These are phyloP conservation scores for Colletotrichum graminicola DNA, from an alignment of 2,329 filamentous ascomycete species.

Conservation along the genomic window DNA sequence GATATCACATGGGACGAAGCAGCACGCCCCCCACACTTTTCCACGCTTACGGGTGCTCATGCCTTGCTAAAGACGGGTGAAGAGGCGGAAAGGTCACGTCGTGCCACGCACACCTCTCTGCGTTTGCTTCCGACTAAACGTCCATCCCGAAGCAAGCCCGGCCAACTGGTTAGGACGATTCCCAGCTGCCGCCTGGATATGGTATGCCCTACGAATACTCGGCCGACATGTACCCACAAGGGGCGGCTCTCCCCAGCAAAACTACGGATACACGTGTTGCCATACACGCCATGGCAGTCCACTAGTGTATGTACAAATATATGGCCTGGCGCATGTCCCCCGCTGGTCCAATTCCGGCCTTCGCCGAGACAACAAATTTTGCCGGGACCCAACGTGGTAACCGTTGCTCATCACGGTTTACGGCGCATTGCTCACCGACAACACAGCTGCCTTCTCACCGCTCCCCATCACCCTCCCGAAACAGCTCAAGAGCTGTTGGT, in stretches of 20 bases:
- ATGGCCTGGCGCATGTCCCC: conserved; percentile 18
- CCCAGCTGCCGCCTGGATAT: conserved; percentile 19
- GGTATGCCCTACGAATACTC: conserved; percentile 12
- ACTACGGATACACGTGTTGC: conserved; percentile 6
- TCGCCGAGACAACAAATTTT: conserved; percentile 22
- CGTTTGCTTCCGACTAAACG: conserved; percentile 17
- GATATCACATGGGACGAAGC: conserved; percentile 12
- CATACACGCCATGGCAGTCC: not conserved
- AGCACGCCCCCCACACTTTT: not conserved
- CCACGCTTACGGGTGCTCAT: not conserved
- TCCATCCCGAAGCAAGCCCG: conserved; percentile 30
- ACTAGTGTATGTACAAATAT: not conserved
- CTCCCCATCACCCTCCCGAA: not conserved
- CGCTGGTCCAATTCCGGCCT: conserved; percentile 19
- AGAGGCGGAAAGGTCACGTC: not conserved
- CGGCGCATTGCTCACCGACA: conserved; percentile 30
- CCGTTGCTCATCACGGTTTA: not conserved
- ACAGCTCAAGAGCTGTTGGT: not conserved
- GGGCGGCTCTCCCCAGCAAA: conserved; percentile 27
- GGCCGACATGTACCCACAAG: conserved; percentile 25
- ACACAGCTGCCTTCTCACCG: conserved; percentile 26
- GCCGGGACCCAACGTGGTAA: conserved; percentile 4
- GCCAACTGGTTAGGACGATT: conserved; percentile 40
- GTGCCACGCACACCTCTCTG: conserved; percentile 6
- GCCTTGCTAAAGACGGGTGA: not conserved